Conservation (phyloP, 2,329 filamentous ascomycete genomes). For the Alternaria sp. region DNA sequence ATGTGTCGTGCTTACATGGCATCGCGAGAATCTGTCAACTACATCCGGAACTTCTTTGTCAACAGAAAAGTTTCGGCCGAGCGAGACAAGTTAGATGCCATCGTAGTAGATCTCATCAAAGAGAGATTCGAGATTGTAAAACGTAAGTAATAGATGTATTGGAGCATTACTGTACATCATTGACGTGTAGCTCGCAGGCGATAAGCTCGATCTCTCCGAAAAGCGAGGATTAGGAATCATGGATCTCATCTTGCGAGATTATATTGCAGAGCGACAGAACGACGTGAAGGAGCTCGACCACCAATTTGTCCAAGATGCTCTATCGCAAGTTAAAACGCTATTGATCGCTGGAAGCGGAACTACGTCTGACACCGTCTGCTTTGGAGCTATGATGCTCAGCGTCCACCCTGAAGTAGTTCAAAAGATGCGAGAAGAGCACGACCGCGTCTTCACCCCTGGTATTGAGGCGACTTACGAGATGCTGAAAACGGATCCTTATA, state of each 20-base stretch:
- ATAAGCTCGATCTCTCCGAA: slow-evolving; percentile 48
- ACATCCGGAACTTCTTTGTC: slow-evolving; percentile 25
- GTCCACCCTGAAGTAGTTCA: slow-evolving; percentile 36
- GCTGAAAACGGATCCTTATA: slow-evolving; percentile 55
- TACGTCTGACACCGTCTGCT: slow-evolving; percentile 47
- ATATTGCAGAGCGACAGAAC: slow-evolving; percentile 28
- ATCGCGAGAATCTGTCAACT: slow-evolving; percentile 32
- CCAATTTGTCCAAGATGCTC: slow-evolving; percentile 47
- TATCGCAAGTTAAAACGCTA: slow-evolving; percentile 53
- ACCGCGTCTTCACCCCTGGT: slow-evolving; percentile 60
- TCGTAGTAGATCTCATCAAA: slow-evolving; percentile 47
- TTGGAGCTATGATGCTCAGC: slow-evolving; percentile 43
- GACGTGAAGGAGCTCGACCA: slow-evolving; percentile 36
- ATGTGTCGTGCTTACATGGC: slow-evolving; percentile 24
- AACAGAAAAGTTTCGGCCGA: slow-evolving; percentile 18
- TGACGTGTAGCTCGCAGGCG: slow-evolving; percentile 13
- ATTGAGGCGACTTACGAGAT: slow-evolving; percentile 48
- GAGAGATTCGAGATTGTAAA: slow-evolving; percentile 45
- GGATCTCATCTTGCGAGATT: slow-evolving; percentile 45
- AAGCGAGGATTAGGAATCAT: slow-evolving; percentile 49
- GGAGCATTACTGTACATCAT: background rate
- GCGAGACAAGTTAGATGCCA: slow-evolving; percentile 39
- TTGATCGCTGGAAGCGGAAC: slow-evolving; percentile 57
- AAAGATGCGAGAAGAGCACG: slow-evolving; percentile 59
- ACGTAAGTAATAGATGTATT: slow-evolving; percentile 19